These are phyloP conservation scores for Thermoascus crustaceus DNA, from an alignment of 2,329 filamentous ascomycete genomes.

Conservation along the genomic window DNA sequence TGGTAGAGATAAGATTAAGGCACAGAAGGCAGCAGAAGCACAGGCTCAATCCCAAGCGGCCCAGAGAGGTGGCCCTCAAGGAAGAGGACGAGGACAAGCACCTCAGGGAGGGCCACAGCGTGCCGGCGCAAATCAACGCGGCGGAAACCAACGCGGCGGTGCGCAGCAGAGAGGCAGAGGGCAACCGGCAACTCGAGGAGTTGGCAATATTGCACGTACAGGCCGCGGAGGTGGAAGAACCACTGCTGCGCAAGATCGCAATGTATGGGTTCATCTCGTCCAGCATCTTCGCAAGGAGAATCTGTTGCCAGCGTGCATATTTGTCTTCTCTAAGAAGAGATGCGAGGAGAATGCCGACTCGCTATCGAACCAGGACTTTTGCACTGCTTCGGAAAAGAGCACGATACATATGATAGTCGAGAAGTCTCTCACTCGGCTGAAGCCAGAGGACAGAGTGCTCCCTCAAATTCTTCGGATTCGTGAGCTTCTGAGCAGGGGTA, in stretches of 20 bases:
- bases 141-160: constrained; percentile 40
- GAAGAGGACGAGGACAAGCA: constrained; percentile 45
- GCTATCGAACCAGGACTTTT: constrained; percentile 89
- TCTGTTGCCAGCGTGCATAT: constrained; percentile 87
- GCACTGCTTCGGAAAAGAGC: constrained; percentile 88
- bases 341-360: constrained; percentile 97
- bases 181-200: constrained; percentile 49
- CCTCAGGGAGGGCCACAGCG: constrained; percentile 40
- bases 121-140: constrained; percentile 27
- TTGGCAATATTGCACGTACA: constrained; percentile 81
- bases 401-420: constrained; percentile 96
- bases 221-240: constrained; percentile 80
- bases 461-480: constrained; percentile 85
- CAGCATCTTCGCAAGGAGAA: constrained; percentile 81
- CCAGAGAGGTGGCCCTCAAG: constrained; percentile 47
- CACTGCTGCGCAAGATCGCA: constrained; percentile 88
- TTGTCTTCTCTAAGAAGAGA: constrained; percentile 96
- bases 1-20: constrained; percentile 69
- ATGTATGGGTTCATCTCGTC: constrained; percentile 92
- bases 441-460: constrained; percentile 79
- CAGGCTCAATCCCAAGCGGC: constrained; percentile 45
- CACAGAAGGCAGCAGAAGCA: constrained; percentile 43
- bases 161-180: constrained; percentile 48
- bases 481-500: constrained; percentile 76
- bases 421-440: constrained; percentile 83